Evolutionary conservation across 1,284 basidiomycete genomes (phyloP).

Genomic region (Puccinia triticina): DNA sequence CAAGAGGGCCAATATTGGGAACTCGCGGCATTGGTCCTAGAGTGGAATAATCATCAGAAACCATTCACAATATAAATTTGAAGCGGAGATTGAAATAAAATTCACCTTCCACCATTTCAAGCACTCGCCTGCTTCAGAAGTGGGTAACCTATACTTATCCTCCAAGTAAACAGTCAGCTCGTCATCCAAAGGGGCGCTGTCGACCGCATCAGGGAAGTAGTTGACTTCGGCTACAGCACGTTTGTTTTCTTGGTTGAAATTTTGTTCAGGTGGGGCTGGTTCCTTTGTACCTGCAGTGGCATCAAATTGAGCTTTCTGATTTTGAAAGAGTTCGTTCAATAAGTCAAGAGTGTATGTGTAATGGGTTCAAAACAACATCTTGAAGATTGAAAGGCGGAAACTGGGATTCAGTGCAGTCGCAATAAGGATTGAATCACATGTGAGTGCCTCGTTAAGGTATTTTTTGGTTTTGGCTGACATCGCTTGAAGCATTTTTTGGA

Average conservation of each 20-base stretch:
- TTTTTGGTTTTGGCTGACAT: neutral
- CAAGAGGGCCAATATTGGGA: too few relatives aligned
- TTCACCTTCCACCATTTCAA: too few relatives aligned
- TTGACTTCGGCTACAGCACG: neutral
- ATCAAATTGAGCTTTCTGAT: neutral
- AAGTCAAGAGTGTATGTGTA: neutral
- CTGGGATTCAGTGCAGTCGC: constrained; percentile 15
- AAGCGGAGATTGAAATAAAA: too few relatives aligned
- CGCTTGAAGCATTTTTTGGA: neutral
- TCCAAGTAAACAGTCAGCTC: too few relatives aligned
- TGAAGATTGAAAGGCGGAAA: constrained; percentile 4
- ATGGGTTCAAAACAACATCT: neutral
- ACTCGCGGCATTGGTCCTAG: too few relatives aligned
- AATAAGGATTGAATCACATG: neutral
- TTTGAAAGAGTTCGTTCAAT: neutral
- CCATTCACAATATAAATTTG: too few relatives aligned
- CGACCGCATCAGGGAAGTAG: too few relatives aligned
- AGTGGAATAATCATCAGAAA: too few relatives aligned
- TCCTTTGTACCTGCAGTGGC: neutral
- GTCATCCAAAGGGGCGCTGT: too few relatives aligned
- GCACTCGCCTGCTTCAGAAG: too few relatives aligned
- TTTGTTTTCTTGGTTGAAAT: constrained; percentile 5
- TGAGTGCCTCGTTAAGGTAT: constrained; percentile 3
- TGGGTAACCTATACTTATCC: too few relatives aligned
- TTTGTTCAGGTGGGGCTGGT: neutral